Evolutionary conservation across 805 yeast species (phyloP).

Genomic region (Ogataea degrootiae): DNA sequence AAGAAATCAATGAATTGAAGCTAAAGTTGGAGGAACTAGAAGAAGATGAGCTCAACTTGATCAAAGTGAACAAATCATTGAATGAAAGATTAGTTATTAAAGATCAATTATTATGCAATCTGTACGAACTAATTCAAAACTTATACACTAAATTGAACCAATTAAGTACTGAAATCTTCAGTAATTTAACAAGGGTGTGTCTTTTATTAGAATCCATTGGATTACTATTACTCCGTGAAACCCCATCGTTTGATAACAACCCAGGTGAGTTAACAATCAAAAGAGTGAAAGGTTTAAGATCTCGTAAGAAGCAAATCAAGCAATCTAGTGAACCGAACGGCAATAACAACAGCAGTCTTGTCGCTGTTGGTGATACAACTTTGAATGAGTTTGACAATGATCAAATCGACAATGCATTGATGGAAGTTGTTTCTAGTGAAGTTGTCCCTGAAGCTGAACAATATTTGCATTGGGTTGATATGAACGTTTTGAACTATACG

Average conservation of each 20-base stretch:
- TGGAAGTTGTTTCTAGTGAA: slow-evolving; percentile 35
- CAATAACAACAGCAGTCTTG: slow-evolving; percentile 7
- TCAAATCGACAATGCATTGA: slow-evolving; percentile 31
- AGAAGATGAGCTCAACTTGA: slow-evolving; percentile 38
- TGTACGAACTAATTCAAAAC: slow-evolving; percentile 19
- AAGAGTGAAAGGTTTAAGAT: slow-evolving; percentile 75
- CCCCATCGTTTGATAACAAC: slow-evolving; percentile 24
- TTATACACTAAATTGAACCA: slow-evolving; percentile 35
- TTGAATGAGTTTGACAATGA: slow-evolving; percentile 21
- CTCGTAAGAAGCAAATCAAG: slow-evolving; percentile 33
- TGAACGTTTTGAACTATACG: slow-evolving; percentile 26
- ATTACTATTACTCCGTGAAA: slow-evolving; percentile 50
- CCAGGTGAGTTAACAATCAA: slow-evolving; percentile 45
- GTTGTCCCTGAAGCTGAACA: slow-evolving; percentile 33
- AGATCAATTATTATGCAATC: slow-evolving; percentile 18
- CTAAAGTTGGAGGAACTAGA: slow-evolving; percentile 46
- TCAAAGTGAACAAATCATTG: slow-evolving; percentile 38
- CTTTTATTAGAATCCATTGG: slow-evolving; percentile 73
- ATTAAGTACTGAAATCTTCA: slow-evolving; percentile 33
- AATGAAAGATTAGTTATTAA: slow-evolving; percentile 19
- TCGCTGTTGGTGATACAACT: slow-evolving; percentile 29
- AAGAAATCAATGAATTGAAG: slow-evolving; percentile 45
- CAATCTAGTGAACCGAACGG: slow-evolving; percentile 13
- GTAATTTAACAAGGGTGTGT: slow-evolving; percentile 46
- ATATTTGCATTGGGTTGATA: slow-evolving; percentile 45